Conservation (phyloP, 768 basidiomycete genomes). For the Polyporus arcularius region DNA sequence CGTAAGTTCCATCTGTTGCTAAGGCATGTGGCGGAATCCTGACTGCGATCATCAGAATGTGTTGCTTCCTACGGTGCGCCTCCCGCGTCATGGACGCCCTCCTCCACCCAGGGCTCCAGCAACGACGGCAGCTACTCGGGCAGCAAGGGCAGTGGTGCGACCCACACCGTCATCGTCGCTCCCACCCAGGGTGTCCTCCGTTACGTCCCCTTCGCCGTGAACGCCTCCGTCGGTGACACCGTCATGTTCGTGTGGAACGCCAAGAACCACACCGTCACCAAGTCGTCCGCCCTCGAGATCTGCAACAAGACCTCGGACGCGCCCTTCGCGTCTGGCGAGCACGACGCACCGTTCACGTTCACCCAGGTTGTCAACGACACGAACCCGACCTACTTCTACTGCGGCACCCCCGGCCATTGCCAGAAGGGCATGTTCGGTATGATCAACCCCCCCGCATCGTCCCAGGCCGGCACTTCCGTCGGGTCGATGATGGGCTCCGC, state of each 20-base stretch:
- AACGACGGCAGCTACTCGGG: constrained; percentile 20
- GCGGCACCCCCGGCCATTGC: constrained; percentile 70
- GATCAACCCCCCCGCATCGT: constrained; percentile 63
- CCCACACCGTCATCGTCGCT: constrained; percentile 78
- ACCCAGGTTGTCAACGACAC: constrained; percentile 74
- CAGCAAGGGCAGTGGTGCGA: constrained; percentile 51
- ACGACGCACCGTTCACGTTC: constrained; percentile 67
- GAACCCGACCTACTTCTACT: constrained; percentile 74
- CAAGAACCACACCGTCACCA: constrained; percentile 82
- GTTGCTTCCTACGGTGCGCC: constrained; percentile 56
- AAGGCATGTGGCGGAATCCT: constrained; percentile 6
- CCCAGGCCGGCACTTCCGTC: constrained; percentile 48
- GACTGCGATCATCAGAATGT: constrained; percentile 50
- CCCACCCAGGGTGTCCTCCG: constrained; percentile 76
- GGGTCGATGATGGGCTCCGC: constrained; percentile 51
- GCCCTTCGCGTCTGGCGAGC: constrained; percentile 66
- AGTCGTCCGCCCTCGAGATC: constrained; percentile 61
- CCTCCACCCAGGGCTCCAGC: constrained; percentile 17
- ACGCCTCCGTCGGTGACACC: constrained; percentile 77
- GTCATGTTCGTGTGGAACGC: constrained; percentile 78
- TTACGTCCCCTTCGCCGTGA: constrained; percentile 73
- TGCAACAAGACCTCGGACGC: constrained; percentile 71
- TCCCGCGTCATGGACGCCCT: constrained; percentile 30
- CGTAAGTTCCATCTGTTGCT: constrained; percentile 43
- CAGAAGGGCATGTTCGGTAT: constrained; percentile 86